These are phyloP conservation scores for Tagetes patula DNA, from an alignment of 129 eudicot species.

Conservation along the genomic window DNA sequence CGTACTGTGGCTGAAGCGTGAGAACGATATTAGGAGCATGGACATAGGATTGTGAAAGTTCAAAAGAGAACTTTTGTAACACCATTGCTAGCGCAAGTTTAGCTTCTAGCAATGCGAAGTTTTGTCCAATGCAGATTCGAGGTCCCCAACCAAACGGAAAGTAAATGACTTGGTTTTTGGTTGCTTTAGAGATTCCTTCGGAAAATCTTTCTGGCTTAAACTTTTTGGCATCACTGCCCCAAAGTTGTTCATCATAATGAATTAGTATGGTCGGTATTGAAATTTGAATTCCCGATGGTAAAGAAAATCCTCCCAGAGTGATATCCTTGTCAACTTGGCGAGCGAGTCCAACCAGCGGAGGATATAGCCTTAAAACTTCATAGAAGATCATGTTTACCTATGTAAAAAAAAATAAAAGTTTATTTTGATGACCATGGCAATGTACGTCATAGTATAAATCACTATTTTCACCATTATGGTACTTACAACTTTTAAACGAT, in stretches of 20 bases:
- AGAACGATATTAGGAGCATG: constrained; percentile 25
- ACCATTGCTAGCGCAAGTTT: background rate
- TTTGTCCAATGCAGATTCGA: background rate
- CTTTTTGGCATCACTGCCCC: constrained; percentile 19
- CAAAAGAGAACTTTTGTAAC: constrained; percentile 27
- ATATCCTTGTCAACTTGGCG: background rate
- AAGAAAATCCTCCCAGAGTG: background rate
- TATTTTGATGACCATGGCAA: background rate
- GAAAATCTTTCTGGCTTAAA: constrained; percentile 26
- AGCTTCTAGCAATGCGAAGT: background rate
- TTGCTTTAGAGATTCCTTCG: background rate
- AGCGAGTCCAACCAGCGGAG: background rate
- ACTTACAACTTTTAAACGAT: constrained; percentile 8
- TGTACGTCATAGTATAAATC: background rate
- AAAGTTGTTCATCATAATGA: constrained; percentile 17
- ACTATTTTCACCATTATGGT: too few relatives aligned
- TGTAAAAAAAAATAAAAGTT: background rate
- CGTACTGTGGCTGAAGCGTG: constrained; percentile 25
- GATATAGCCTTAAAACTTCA: constrained; percentile 22
- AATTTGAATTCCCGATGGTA: constrained; percentile 2
- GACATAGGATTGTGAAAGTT: constrained; percentile 27
- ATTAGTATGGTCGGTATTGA: constrained; percentile 5
- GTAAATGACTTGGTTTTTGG: background rate
- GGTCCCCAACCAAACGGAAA: background rate
- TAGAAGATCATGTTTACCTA: background rate